Percentiles rank a stretch among this genome's conserved stretches.
Evolutionary conservation across 768 basidiomycete species (phyloP).

Genomic region (Podaxis sp.): DNA sequence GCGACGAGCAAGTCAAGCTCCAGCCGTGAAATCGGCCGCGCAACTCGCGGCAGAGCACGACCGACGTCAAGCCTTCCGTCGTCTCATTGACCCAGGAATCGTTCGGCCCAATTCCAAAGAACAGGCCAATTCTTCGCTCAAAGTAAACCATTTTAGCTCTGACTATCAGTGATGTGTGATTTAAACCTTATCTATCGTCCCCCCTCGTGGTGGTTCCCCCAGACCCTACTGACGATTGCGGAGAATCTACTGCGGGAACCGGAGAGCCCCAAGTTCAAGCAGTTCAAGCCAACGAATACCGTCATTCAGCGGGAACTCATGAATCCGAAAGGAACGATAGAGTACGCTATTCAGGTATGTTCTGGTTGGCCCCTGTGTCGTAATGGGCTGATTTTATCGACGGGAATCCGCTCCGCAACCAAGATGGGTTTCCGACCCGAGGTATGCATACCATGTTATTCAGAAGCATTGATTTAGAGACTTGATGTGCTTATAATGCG

Average conservation of each 20-base stretch:
- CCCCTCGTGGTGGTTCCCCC: slow-evolving; percentile 13
- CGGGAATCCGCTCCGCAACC: not conserved
- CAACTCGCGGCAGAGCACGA: slow-evolving; percentile 53
- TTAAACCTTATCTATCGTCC: slow-evolving; percentile 5
- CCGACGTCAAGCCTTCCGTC: slow-evolving; percentile 64
- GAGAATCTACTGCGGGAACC: slow-evolving; percentile 75
- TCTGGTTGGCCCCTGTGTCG: slow-evolving; percentile 6
- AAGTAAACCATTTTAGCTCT: slow-evolving; percentile 39
- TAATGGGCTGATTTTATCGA: slow-evolving; percentile 12
- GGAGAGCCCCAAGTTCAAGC: slow-evolving; percentile 63
- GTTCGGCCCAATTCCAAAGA: slow-evolving; percentile 62
- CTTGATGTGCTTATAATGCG: slow-evolving; percentile 8
- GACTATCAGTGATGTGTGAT: slow-evolving; percentile 14
- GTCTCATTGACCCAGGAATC: slow-evolving; percentile 78
- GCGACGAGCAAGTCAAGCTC: slow-evolving; percentile 31
- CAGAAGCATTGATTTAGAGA: not conserved
- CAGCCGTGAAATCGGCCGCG: slow-evolving; percentile 30
- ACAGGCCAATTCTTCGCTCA: slow-evolving; percentile 56
- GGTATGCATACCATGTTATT: slow-evolving; percentile 28
- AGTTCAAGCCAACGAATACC: slow-evolving; percentile 73
- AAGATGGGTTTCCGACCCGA: slow-evolving; percentile 75
- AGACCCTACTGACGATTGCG: slow-evolving; percentile 66
- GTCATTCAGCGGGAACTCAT: slow-evolving; percentile 64
- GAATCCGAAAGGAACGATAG: slow-evolving; percentile 69
- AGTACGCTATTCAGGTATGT: slow-evolving; percentile 76